Evolutionary conservation across 1,284 basidiomycete species (phyloP), one percentile per base, ranked within the genome.

Genomic region (Malassezia arunalokei): DNA sequence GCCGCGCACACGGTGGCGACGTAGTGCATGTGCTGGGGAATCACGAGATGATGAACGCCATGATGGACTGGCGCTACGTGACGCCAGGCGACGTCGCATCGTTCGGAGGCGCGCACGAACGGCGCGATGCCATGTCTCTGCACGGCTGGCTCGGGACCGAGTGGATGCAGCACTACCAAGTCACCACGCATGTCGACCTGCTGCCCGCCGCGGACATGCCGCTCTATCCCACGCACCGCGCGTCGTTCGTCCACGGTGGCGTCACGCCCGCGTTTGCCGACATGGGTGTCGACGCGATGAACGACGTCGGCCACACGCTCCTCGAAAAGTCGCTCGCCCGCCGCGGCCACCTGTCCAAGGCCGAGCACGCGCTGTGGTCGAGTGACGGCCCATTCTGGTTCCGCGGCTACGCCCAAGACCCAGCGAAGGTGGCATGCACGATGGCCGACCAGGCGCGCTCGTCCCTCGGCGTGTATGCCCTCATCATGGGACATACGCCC

Each of bases 41-140:
- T 37, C 65, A 66, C 37, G 65, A 66, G 44, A 24, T 71, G 17
- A 70, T 73, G 74, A 75, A 75, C 42, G 69, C 67, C 0, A 43
- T 75, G 28, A 63, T 65, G 6, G 76, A 77, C 54, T 76, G 74
- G 75, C 51, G 76, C 1, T 76, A 76, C 32, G 76, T 76, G 6
- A 76, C 74, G 0, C 44, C 54, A 8, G 69, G 71, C 8, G 76
- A 77, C 51, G 66, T 76, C 4, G 58, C 57, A 5, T 65, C 66
- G 6, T 75, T 73, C 29, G 68, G 73, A 9, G 69, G 68, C 0
- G 17, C 42, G 0, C 32, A 52, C 2, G 58, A 41, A 15, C 56
- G 71, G 6, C 27, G 66, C 1, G 11, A 47, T 0, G 67, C 64
- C 24, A 64, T 73, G 49, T 58, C 64, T 68, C 9, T 74, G 68